phyloP scores from a whole-genome alignment of 805 yeast species.

The Clavispora vitiphila region DNA sequence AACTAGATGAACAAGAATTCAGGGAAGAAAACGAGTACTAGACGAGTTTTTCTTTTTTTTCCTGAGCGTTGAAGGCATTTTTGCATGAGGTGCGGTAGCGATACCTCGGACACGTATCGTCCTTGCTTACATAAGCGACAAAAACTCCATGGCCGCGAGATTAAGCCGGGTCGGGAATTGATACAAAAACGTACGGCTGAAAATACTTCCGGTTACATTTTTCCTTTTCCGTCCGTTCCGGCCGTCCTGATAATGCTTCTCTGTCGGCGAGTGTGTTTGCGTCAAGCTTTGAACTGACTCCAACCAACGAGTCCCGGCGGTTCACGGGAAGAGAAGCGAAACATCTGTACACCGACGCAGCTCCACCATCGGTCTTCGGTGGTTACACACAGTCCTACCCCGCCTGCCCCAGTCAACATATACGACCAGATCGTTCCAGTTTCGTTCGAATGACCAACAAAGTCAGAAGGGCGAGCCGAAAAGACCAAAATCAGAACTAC shows the following conservation, averaged over 20 bases:
- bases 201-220: not conserved
- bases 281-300: not conserved
- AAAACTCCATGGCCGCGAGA: not conserved
- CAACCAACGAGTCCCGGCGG: not conserved
- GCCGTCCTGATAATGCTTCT: no score
- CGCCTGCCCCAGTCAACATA: not conserved
- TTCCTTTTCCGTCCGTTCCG: no score
- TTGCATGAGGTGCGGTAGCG: conserved; percentile 1
- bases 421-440: no score
- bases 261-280: not conserved
- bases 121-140: conserved; percentile 16
- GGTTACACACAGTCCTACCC: not conserved
- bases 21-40: not conserved
- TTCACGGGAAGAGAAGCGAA: not conserved
- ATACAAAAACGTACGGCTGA: no score
- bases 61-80: conserved; percentile 7
- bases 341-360: not conserved
- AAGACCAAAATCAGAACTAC: no score
- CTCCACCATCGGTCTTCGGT: not conserved
- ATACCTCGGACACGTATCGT: conserved; percentile 20
- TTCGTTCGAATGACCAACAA: no score
- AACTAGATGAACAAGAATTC: conserved; percentile 1
- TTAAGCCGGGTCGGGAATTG: not conserved
- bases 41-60: not conserved
- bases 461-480: no score